These are phyloP conservation scores for Fusarium tanahbumbuense DNA, from an alignment of 2,329 filamentous ascomycete species.

Conservation along the genomic window DNA sequence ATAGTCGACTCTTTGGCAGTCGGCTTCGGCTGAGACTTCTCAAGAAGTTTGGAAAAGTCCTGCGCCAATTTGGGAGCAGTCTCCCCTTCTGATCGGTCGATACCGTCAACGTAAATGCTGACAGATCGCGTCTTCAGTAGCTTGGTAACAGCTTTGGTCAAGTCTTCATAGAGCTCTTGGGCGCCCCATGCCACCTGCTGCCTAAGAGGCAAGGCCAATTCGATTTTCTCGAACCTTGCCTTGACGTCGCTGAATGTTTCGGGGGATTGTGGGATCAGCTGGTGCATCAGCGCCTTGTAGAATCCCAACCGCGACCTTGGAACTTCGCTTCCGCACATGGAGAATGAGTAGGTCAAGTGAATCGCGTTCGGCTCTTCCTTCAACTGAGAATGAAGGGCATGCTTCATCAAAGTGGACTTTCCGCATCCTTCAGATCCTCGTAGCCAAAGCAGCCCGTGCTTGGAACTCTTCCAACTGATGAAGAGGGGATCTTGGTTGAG, in stretches of 20 bases:
- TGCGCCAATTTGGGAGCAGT: not conserved
- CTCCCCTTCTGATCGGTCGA: slow-evolving; percentile 4
- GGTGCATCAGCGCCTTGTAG: not conserved
- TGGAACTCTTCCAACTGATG: not conserved
- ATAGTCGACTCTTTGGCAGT: not conserved
- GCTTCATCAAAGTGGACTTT: slow-evolving; percentile 9
- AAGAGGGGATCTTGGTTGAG: not conserved
- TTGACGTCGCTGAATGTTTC: slow-evolving; percentile 5
- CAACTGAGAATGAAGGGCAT: not conserved
- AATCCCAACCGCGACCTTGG: not conserved
- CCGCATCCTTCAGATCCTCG: slow-evolving; percentile 1
- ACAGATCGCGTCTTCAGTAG: not conserved
- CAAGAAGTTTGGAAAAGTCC: slow-evolving; percentile 9
- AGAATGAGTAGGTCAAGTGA: not conserved
- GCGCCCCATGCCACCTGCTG: not conserved
- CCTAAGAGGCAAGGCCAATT: not conserved
- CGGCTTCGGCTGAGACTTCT: not conserved
- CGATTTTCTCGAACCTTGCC: not conserved
- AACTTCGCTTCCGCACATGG: not conserved
- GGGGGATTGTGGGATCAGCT: not conserved
- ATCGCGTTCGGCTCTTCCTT: not conserved
- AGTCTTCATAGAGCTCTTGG: not conserved
- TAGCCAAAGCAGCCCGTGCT: not conserved
- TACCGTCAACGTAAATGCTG: not conserved
- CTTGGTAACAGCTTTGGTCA: not conserved